Conservation (phyloP, 768 basidiomycete species). For the Kwoniella dendrophila region DNA sequence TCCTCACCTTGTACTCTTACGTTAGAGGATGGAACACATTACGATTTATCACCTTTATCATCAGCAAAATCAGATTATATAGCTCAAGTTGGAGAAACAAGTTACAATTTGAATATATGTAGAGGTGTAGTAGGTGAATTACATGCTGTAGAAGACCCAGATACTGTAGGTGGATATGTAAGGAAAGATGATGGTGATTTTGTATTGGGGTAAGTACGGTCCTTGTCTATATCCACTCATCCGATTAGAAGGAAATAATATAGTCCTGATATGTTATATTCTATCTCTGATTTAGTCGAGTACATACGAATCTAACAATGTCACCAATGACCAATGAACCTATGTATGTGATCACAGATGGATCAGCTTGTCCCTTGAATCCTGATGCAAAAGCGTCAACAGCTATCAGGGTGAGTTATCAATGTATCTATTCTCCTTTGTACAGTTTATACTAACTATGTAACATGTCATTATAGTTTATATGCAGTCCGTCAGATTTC, state of each 20-base stretch:
- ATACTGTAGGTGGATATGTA: conserved; percentile 47
- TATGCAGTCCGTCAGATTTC: conserved; percentile 71
- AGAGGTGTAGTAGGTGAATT: conserved; percentile 49
- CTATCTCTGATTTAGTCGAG: conserved; percentile 57
- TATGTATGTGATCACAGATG: conserved; percentile 64
- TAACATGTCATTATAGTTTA: conserved; percentile 59
- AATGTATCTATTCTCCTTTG: neutral
- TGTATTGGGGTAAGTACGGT: conserved; percentile 45
- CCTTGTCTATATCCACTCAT: neutral
- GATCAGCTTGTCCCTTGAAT: conserved; percentile 67
- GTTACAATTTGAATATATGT: conserved; percentile 53
- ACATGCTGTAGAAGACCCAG: conserved; percentile 48
- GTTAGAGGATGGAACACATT: conserved; percentile 51
- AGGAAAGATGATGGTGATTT: conserved; percentile 46
- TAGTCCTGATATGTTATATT: too few species aligned
- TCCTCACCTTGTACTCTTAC: conserved; percentile 47
- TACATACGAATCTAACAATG: conserved; percentile 66
- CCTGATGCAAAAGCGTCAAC: conserved; percentile 64
- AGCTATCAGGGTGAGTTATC: conserved; percentile 58
- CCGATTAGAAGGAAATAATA: too few species aligned
- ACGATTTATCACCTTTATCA: conserved; percentile 49
- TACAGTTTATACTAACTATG: neutral
- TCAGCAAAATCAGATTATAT: conserved; percentile 46
- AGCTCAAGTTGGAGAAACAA: conserved; percentile 35
- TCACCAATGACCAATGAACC: conserved; percentile 62